A percentile compares a stretch with the other conserved stretches of the same genome.
phyloP scores from a whole-genome alignment of 192 early-diverging fungal species.

The Kappamyces sp. region DNA sequence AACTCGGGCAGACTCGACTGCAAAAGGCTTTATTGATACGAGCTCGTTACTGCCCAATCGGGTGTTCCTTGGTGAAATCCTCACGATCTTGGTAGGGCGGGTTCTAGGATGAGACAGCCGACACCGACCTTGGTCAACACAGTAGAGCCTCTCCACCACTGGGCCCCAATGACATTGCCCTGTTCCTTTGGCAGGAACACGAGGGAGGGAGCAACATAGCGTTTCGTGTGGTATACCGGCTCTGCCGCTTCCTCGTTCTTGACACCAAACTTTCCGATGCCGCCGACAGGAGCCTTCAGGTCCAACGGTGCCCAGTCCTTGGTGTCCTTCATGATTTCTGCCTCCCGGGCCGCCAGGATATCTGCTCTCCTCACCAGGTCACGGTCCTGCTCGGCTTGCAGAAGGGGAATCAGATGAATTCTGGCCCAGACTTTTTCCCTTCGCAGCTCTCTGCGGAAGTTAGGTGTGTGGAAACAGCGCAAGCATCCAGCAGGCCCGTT shows the following conservation, averaged over 20 bases:
- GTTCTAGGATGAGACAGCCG: slow-evolving; percentile 19
- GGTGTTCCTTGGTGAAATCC: slow-evolving; percentile 32
- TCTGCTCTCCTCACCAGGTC: slow-evolving; percentile 75
- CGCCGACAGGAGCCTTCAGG: slow-evolving; percentile 41
- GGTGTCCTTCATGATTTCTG: slow-evolving; percentile 81
- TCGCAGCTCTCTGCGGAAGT: slow-evolving; percentile 64
- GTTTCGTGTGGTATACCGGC: slow-evolving; percentile 85
- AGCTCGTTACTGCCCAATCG: slow-evolving; percentile 17
- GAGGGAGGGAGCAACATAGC: slow-evolving; percentile 64
- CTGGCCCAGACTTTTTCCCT: slow-evolving; percentile 92
- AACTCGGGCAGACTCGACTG: neutral
- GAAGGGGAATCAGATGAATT: slow-evolving; percentile 82
- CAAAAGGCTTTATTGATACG: neutral
- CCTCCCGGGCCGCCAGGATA: slow-evolving; percentile 67
- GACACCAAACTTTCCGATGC: slow-evolving; percentile 33
- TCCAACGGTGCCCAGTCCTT: slow-evolving; percentile 32
- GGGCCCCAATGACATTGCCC: slow-evolving; percentile 26
- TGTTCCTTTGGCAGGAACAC: slow-evolving; percentile 60
- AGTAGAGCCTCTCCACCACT: slow-evolving; percentile 52
- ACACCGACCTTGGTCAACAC: slow-evolving; percentile 38
- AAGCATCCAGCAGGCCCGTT: neutral
- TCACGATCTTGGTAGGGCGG: slow-evolving; percentile 30
- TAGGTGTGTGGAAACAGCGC: slow-evolving; percentile 15
- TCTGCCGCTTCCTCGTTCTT: slow-evolving; percentile 69
- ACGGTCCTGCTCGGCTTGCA: slow-evolving; percentile 90